Conservation (phyloP, 768 basidiomycete species). For the Suillus fuscotomentosus region DNA sequence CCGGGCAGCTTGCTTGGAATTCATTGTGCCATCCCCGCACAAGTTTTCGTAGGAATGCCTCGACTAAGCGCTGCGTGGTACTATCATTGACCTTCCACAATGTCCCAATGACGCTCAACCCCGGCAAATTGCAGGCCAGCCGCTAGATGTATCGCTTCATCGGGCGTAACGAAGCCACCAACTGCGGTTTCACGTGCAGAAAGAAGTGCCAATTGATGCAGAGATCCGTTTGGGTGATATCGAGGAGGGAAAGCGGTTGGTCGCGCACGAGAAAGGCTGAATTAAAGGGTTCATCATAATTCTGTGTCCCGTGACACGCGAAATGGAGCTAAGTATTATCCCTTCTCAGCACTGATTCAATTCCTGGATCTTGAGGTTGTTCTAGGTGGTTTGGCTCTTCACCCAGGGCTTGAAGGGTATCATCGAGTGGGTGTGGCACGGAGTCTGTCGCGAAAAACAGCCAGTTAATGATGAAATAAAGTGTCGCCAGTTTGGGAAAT, state of each 20-base stretch:
- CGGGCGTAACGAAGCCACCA: not conserved
- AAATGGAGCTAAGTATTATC: constrained; percentile 16
- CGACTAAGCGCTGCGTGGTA: not conserved
- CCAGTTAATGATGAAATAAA: too few relatives aligned
- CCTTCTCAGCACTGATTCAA: too few relatives aligned
- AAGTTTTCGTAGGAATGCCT: constrained; percentile 3
- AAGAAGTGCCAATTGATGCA: constrained; percentile 10
- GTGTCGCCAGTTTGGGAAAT: too few relatives aligned
- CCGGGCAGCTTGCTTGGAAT: constrained; percentile 1
- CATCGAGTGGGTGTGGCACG: too few relatives aligned
- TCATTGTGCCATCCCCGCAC: not conserved
- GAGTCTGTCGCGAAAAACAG: too few relatives aligned
- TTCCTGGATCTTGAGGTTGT: too few relatives aligned
- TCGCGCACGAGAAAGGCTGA: constrained; percentile 6
- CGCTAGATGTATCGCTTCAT: constrained; percentile 22
- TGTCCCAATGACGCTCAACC: constrained; percentile 20
- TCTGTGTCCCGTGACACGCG: constrained; percentile 16
- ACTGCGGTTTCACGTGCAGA: constrained; percentile 18
- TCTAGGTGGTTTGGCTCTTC: too few relatives aligned
- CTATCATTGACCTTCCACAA: constrained; percentile 16
- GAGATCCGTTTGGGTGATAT: constrained; percentile 3
- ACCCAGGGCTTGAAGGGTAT: too few relatives aligned
- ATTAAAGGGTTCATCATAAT: constrained; percentile 10
- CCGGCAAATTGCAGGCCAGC: constrained; percentile 20
- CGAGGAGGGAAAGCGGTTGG: constrained; percentile 3